These are phyloP conservation scores for Tylopilus subfusipes DNA, from an alignment of 768 basidiomycete species.

Conservation along the genomic window DNA sequence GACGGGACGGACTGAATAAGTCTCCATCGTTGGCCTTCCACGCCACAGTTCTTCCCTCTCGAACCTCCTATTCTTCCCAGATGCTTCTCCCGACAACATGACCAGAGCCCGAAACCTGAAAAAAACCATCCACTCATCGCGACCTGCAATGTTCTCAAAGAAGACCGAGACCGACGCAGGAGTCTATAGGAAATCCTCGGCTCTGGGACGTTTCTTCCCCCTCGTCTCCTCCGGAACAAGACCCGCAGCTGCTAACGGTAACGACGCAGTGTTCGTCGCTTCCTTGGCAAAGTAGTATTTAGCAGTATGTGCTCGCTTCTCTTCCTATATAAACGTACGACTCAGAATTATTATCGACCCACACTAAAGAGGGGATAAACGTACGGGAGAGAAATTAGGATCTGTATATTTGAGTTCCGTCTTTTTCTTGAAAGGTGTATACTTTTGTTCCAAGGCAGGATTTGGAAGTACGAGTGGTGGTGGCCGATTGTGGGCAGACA, in stretches of 20 bases:
- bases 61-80: not conserved
- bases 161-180: constrained; percentile 29
- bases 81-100: constrained; percentile 13
- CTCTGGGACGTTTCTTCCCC: constrained; percentile 81
- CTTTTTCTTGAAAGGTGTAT: constrained; percentile 72
- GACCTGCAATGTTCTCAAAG: constrained; percentile 26
- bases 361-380: constrained; percentile 22
- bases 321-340: constrained; percentile 51
- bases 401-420: constrained; percentile 73
- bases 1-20: constrained; percentile 36
- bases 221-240: constrained; percentile 52
- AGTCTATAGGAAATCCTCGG: constrained; percentile 75
- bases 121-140: constrained; percentile 31
- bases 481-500: constrained; percentile 23
- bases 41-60: not conserved
- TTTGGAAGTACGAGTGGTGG: constrained; percentile 48
- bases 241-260: constrained; percentile 27
- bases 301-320: constrained; percentile 62
- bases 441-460: constrained; percentile 56
- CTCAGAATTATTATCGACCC: not conserved
- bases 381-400: constrained; percentile 74
- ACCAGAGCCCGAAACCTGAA: constrained; percentile 27
- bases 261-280: constrained; percentile 24
- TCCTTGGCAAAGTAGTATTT: constrained; percentile 59
- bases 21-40: constrained; percentile 26